A percentile compares a stretch with the other conserved stretches of the same genome.
Conservation (phyloP, 352 stramenopile species). For the Pythium phragmiticola region DNA sequence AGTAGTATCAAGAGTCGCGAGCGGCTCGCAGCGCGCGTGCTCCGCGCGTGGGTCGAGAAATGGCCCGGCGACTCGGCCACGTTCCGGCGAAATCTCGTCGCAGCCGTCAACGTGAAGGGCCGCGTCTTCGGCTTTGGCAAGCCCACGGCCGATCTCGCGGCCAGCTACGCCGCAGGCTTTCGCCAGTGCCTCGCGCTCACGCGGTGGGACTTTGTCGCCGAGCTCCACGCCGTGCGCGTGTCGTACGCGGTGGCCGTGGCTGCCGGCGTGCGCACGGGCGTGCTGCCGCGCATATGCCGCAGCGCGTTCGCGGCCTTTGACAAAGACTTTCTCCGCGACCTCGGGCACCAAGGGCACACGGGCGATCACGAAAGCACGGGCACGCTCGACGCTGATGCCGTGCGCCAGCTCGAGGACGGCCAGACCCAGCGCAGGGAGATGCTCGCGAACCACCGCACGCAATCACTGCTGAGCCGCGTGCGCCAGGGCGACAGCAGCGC, state of each 20-base stretch:
- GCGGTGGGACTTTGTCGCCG: conserved; percentile 44
- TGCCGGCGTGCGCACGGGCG: conserved; percentile 37
- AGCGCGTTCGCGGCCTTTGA: conserved; percentile 38
- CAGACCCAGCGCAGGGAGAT: conserved; percentile 33
- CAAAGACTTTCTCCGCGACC: conserved; percentile 28
- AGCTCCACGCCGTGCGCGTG: conserved; percentile 33
- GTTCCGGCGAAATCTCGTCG: conserved; percentile 17
- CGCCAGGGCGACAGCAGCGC: conserved; percentile 34
- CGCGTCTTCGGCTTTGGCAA: not conserved
- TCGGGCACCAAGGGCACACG: not conserved
- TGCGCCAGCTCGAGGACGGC: conserved; percentile 32
- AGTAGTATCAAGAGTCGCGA: conserved; percentile 22
- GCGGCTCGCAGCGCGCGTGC: conserved; percentile 23
- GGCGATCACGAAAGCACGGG: not conserved
- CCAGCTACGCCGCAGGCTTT: conserved; percentile 3
- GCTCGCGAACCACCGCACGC: conserved; percentile 43
- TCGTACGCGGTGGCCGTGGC: conserved; percentile 43
- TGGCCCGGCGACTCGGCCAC: conserved; percentile 15
- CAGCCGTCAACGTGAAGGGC: not conserved
- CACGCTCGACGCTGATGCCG: conserved; percentile 21
- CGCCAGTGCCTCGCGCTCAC: conserved; percentile 38
- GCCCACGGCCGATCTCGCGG: not conserved
- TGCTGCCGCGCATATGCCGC: conserved; percentile 41
- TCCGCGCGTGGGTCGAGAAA: conserved; percentile 27
- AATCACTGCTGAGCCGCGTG: conserved; percentile 32